Evolutionary conservation across 306 rosid species (phyloP).

Genomic region (Casuarina glauca): DNA sequence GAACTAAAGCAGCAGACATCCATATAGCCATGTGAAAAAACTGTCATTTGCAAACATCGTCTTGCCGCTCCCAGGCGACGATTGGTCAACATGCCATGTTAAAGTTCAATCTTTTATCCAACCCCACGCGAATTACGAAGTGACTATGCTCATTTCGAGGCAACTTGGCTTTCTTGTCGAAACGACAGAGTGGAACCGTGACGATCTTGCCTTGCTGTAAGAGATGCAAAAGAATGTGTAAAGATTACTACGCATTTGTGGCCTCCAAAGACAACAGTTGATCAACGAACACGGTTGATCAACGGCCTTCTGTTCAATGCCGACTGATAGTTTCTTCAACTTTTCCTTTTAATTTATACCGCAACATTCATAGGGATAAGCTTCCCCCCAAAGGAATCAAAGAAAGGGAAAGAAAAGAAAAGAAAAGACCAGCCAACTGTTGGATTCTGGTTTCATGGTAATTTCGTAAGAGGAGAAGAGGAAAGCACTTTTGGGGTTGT

Average conservation of each 20-base stretch:
- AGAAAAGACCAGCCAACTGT: not conserved
- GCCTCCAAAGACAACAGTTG: too few species aligned
- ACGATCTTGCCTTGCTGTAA: constrained; percentile 38
- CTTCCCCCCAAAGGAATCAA: not conserved
- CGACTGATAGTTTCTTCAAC: constrained; percentile 4
- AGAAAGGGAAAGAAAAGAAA: not conserved
- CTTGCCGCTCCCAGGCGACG: not conserved
- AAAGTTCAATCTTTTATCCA: not conserved
- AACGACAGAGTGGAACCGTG: constrained; percentile 2
- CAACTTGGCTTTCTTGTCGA: not conserved
- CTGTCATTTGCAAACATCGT: not conserved
- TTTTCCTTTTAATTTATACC: not conserved
- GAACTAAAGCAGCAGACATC: too few species aligned
- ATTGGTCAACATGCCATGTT: not conserved
- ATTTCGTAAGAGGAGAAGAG: constrained; percentile 26
- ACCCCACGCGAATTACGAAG: not conserved
- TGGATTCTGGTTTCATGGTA: not conserved
- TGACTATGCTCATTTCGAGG: not conserved
- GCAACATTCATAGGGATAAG: not conserved
- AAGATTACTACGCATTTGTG: constrained; percentile 9
- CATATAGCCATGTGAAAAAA: too few species aligned
- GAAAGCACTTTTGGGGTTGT: constrained; percentile 24
- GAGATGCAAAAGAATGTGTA: not conserved
- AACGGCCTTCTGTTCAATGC: constrained; percentile 13
- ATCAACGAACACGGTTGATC: not conserved